These are phyloP conservation scores for Wallemia hederae DNA, from an alignment of 1,284 basidiomycete genomes.

Conservation along the genomic window DNA sequence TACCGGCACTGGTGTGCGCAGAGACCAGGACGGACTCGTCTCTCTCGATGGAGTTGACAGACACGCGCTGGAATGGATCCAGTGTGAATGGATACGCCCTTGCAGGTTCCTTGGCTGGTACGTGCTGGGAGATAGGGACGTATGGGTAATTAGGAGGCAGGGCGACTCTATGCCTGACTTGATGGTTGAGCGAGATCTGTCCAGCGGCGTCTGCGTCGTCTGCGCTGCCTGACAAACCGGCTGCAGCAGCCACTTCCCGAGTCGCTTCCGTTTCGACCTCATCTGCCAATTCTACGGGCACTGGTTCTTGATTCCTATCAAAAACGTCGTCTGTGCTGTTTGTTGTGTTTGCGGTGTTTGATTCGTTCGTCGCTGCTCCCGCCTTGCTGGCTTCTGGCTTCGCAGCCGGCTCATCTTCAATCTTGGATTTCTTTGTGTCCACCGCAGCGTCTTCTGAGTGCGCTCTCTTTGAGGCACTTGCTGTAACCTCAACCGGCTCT, in stretches of 20 bases:
- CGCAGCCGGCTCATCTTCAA: conserved; percentile 1
- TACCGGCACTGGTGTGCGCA: conserved; percentile 94
- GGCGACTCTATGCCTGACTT: conserved; percentile 83
- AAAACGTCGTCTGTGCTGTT: neutral
- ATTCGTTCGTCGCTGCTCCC: neutral
- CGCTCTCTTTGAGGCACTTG: neutral
- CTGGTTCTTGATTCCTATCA: neutral
- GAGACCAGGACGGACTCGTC: conserved; percentile 94
- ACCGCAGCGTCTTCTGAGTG: neutral
- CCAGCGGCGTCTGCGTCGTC: conserved; percentile 3
- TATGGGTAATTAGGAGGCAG: conserved; percentile 80
- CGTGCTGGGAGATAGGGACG: conserved; percentile 64
- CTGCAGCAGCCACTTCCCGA: conserved; percentile 4
- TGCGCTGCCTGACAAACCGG: neutral
- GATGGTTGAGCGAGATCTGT: conserved; percentile 1
- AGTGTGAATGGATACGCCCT: conserved; percentile 83
- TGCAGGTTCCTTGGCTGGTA: conserved; percentile 69
- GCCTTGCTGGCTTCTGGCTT: conserved; percentile 4
- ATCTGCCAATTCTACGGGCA: conserved; percentile 8
- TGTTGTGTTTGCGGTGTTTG: neutral
- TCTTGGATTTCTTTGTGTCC: neutral
- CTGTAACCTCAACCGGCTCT: conserved; percentile 4
- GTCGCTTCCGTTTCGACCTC: conserved; percentile 11
- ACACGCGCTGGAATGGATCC: conserved; percentile 91
- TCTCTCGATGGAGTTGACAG: conserved; percentile 77